Base-by-base conservation (phyloP, 495 filamentous ascomycete species). In the Aspergillus baeticus region DNA sequence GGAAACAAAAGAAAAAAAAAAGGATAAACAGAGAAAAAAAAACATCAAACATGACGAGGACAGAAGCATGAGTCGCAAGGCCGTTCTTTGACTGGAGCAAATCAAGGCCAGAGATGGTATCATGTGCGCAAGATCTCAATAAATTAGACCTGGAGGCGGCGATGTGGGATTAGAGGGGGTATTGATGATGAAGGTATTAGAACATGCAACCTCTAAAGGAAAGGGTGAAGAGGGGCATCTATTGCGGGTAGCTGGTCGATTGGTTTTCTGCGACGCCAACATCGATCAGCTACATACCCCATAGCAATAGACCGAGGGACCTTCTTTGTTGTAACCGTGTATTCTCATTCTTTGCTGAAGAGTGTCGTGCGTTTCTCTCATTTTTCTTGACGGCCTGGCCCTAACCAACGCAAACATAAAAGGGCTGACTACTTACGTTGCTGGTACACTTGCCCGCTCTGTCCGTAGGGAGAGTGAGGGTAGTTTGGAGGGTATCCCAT, bases 401-500 rank as follows among this genome's bases (percentile, higher is more conserved):
- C 62, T 57, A 35, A 64, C 59, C 44, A 62, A 59, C 55, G 57
- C 55, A 68, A 66, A 68, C 44, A 63, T 54, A 61, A 54, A 61
- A 71, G 68, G 71, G 51, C 65, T 70, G 75, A 70, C 64, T 64
- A 76, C 71, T 86, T 78, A 86, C 88, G 84, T 77, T 88, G 87
- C 69, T 78, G 85, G 71, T 92, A 94, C 79, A 92, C 87, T 72
- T 85, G 81, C 73, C 84, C 75, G 75, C 76, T 74, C 76, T 85
- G 75, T 62, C 78, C 86, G 67, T 92, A 93, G 3, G 89, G 87
- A 45, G 89, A 91, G 60, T 87, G 80, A 47, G 90, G 87, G 74
- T 87, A 90, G 68, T 81, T 84, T 57, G 72, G 77, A 67, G 73
- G 77, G 58, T 81, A 82, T 60, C 90, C 91, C 67, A 93, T 88